These are phyloP conservation scores for Inonotus hispidus DNA, from an alignment of 1,284 basidiomycete species.

Conservation along the genomic window DNA sequence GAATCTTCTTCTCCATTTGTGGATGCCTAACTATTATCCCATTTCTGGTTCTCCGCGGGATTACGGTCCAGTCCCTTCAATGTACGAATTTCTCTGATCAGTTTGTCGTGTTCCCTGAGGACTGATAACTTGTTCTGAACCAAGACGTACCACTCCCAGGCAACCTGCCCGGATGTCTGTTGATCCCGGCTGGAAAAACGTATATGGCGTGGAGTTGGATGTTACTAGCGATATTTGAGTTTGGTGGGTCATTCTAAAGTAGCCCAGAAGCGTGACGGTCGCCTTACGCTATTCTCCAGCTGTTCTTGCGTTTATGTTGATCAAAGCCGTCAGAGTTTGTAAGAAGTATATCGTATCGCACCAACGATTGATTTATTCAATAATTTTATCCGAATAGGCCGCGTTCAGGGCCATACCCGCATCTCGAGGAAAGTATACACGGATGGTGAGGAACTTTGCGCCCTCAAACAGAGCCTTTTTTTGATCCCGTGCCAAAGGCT, in stretches of 20 bases:
- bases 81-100: not conserved
- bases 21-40: not conserved
- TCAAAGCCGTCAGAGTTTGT: not conserved
- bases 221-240: not conserved
- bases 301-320: not conserved
- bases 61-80: not conserved
- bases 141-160: not conserved
- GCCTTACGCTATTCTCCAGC: not conserved
- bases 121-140: not conserved
- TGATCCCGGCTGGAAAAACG: not conserved
- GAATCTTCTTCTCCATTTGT: not conserved
- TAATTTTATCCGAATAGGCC: not conserved
- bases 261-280: too few relatives aligned
- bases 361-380: too few relatives aligned
- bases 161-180: not conserved
- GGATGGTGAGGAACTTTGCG: not conserved
- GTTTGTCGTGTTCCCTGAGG: not conserved
- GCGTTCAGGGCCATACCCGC: not conserved
- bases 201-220: not conserved
- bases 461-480: not conserved
- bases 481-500: not conserved
- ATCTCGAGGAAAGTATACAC: constrained; percentile 1
- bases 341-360: too few relatives aligned
- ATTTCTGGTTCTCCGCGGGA: not conserved
- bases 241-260: not conserved